These are phyloP conservation scores for Pythium rishiriense DNA, from an alignment of 352 stramenopile genomes.

Conservation along the genomic window DNA sequence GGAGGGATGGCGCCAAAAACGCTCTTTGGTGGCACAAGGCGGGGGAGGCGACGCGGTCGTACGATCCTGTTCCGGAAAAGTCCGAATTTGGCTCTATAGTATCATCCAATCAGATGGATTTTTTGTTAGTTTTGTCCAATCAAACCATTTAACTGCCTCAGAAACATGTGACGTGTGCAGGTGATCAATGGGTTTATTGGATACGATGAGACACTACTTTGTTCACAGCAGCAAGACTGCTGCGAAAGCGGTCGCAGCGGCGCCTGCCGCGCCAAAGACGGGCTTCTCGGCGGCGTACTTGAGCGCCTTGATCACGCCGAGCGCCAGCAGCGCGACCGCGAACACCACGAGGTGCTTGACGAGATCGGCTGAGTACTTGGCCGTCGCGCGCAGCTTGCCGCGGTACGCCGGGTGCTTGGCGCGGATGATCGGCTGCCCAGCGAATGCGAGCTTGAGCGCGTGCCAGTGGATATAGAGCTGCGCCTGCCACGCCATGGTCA, in stretches of 20 bases:
- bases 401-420: constrained; percentile 25
- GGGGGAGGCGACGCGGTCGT: neutral
- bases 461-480: constrained; percentile 30
- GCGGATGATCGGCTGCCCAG: constrained; percentile 17
- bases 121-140: neutral
- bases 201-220: neutral
- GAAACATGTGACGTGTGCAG: constrained; percentile 5
- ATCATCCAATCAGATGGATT: neutral
- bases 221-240: neutral
- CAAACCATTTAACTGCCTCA: neutral
- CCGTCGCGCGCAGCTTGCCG: constrained; percentile 17
- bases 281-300: constrained; percentile 11
- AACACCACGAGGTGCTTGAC: constrained; percentile 28
- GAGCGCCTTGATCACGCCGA: constrained; percentile 16
- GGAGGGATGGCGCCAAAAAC: constrained; percentile 20
- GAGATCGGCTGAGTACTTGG: constrained; percentile 20
- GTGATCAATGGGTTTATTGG: neutral
- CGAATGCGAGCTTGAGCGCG: constrained; percentile 21
- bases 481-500: constrained; percentile 29
- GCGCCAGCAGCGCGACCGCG: constrained; percentile 16
- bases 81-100: constrained; percentile 2
- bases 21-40: constrained; percentile 8
- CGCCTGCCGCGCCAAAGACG: neutral
- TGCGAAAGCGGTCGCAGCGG: neutral
- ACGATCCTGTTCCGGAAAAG: neutral